Base-by-base conservation (phyloP, 345 rosid genomes). In the Gossypium ekmanianum region DNA sequence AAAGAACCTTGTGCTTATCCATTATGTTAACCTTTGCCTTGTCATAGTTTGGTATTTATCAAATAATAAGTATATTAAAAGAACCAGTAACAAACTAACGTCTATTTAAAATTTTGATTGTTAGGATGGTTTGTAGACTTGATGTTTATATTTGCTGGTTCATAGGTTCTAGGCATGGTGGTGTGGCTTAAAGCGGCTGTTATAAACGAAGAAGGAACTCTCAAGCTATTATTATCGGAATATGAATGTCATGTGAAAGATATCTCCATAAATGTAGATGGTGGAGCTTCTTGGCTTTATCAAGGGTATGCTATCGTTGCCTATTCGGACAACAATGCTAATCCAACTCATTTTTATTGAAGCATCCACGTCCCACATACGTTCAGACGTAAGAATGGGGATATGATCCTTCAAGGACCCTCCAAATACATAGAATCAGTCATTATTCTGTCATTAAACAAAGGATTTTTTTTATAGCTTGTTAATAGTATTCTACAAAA, bases 241-340 rank as follows among this genome's bases (percentile, higher is more conserved):
- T 85, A 86, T 73, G 81, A 80, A 62, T 88, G 94, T 77, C 68
- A 75, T 41, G 89, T 91, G 69, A 72, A 84, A 74, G 88, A 85
- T 73, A 82, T 93, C n/a, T 83, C 81, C 22, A 80, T 93, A 71
- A 72, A 86, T 44, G 57, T 93, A 62, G 83, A 88, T 57, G 98
- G 98, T 17, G 94, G 98, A 78, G 88, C 94, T 29, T 89, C 96
- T 73, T 91, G 97, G 98, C 91, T 93, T 24, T 93, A 91, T 82
- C 90, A 89, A 86, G 84, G 84, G 97, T 92, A 85, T 39, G 85
- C 62, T 62, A 16, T 74, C 64, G 3, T 61, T 54, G 57, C 57
- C 57, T 54, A 54, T 17, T 54, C 9, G 57, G 7, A 54, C 41
- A 54, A 6, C 22, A 7, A 54, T 17, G 57, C 2, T 17, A 18